Evolutionary conservation across 108 stramenopile species (phyloP).

Genomic region (Chaetoceros muelleri): DNA sequence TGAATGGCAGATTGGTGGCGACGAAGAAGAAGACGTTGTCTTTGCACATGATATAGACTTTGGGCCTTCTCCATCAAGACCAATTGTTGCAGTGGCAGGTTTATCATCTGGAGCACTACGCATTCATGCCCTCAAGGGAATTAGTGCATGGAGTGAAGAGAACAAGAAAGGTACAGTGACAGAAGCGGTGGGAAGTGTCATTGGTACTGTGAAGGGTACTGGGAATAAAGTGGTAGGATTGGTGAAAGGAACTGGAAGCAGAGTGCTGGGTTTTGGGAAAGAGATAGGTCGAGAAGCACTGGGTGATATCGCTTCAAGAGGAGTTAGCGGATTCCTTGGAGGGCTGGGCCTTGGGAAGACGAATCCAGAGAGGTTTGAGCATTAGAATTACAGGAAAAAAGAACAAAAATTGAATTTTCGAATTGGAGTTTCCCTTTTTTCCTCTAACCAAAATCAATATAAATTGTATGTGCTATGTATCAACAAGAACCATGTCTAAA

Average conservation of each 20-base stretch:
- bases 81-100: slow-evolving; percentile 75
- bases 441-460: no score
- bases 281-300: slow-evolving; percentile 38
- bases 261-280: slow-evolving; percentile 34
- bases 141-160: slow-evolving; percentile 65
- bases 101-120: slow-evolving; percentile 71
- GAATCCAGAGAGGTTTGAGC: not conserved
- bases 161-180: slow-evolving; percentile 22
- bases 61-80: slow-evolving; percentile 73
- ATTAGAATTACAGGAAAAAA: no score
- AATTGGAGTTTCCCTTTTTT: no score
- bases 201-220: slow-evolving; percentile 30
- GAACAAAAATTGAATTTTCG: no score
- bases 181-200: slow-evolving; percentile 32
- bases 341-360: slow-evolving; percentile 1
- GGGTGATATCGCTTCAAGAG: slow-evolving; percentile 4
- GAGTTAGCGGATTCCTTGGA: not conserved
- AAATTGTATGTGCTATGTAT: no score
- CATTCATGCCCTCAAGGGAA: slow-evolving; percentile 77
- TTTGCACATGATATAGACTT: slow-evolving; percentile 71
- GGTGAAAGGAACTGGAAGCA: slow-evolving; percentile 29
- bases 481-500: no score
- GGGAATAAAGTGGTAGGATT: slow-evolving; percentile 38
- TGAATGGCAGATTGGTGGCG: slow-evolving; percentile 70
- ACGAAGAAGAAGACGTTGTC: slow-evolving; percentile 31